A percentile compares a stretch with the other conserved stretches of the same genome.
phyloP scores from a whole-genome alignment of 2,329 filamentous ascomycete genomes.

The Sporothrix brasiliensis region DNA sequence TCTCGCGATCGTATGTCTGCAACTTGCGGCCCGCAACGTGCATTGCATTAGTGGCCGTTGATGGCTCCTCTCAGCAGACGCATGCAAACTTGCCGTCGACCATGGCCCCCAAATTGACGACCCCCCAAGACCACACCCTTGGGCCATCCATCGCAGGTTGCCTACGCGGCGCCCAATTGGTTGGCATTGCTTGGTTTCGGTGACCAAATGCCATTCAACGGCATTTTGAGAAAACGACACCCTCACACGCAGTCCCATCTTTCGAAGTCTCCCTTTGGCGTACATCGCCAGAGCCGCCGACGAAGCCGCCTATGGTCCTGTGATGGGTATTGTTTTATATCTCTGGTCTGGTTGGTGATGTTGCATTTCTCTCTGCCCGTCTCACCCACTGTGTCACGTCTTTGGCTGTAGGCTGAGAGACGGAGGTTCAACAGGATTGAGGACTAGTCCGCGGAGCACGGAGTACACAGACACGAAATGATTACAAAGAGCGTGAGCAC shows the following conservation, averaged over 20 bases:
- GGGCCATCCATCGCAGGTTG: neutral
- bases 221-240: no score
- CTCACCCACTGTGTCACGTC: no score
- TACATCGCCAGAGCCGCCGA: neutral
- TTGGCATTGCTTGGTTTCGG: neutral
- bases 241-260: no score
- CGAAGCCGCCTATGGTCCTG: neutral
- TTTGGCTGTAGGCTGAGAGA: no score
- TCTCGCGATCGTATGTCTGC: neutral
- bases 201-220: no score
- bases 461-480: no score
- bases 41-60: conserved; percentile 2
- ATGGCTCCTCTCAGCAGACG: no score
- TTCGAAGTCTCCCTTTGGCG: no score
- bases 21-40: neutral
- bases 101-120: neutral
- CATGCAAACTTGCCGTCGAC: no score
- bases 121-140: neutral
- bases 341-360: neutral
- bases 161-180: neutral
- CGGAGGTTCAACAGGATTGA: no score
- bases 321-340: neutral
- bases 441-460: no score
- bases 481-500: no score
- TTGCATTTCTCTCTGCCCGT: neutral